A percentile compares a stretch with the other conserved stretches of the same genome.
Conservation (phyloP, 2,329 filamentous ascomycete genomes). For the Clarireedia monteithiana region DNA sequence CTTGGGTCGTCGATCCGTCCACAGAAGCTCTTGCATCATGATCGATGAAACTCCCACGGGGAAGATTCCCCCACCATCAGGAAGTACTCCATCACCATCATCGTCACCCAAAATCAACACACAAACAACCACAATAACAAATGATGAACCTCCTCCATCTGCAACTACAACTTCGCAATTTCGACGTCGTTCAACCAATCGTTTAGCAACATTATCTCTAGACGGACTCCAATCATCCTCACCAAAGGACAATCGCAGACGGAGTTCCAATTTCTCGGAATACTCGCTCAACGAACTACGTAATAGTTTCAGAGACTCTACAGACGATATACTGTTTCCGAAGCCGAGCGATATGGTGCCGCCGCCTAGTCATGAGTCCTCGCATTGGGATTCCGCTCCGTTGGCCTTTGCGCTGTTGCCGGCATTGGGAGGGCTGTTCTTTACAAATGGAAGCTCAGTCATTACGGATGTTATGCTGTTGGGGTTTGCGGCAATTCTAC, state of each 20-base stretch:
- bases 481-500: conserved; percentile 70
- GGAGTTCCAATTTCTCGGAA: conserved; percentile 74
- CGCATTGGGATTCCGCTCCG: conserved; percentile 72
- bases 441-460: conserved; percentile 74
- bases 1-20: background rate
- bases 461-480: conserved; percentile 81
- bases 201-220: conserved; percentile 22
- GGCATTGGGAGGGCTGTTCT: conserved; percentile 75
- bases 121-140: conserved; percentile 2
- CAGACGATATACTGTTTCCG: conserved; percentile 59
- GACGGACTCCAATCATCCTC: conserved; percentile 19
- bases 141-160: conserved; percentile 14
- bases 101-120: conserved; percentile 7
- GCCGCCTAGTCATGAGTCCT: conserved; percentile 43
- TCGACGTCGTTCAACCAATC: conserved; percentile 18
- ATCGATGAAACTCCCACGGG: conserved; percentile 4
- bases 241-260: conserved; percentile 39
- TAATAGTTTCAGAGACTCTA: conserved; percentile 55
- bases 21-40: conserved; percentile 4
- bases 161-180: conserved; percentile 11
- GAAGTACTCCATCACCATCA: conserved; percentile 4
- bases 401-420: conserved; percentile 78
- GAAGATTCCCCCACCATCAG: conserved; percentile 7
- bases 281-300: conserved; percentile 62
- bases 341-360: conserved; percentile 37